Evolutionary conservation across 2,329 filamentous ascomycete species (phyloP).

Genomic region (Pezicula carpinea): DNA sequence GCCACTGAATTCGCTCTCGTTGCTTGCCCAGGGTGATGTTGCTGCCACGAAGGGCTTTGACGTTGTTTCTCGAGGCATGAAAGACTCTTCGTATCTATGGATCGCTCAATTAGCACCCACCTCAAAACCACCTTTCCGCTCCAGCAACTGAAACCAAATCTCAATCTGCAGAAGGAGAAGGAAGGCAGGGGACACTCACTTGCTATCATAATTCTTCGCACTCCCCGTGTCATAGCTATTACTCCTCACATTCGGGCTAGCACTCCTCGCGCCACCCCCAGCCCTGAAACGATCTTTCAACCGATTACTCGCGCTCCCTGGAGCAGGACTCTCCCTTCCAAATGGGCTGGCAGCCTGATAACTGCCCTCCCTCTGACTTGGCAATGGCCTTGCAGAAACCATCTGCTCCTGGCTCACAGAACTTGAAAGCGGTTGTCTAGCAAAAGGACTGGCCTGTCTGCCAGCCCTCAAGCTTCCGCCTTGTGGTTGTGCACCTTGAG

Average conservation of each 20-base stretch:
- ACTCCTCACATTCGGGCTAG: slow-evolving; percentile 22
- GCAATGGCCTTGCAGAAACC: slow-evolving; percentile 53
- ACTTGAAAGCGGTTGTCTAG: slow-evolving; percentile 10
- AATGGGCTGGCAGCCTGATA: slow-evolving; percentile 54
- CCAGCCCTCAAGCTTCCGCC: slow-evolving; percentile 20
- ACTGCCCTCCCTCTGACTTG: slow-evolving; percentile 69
- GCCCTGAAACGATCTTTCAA: slow-evolving; percentile 77
- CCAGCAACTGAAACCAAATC: slow-evolving; percentile 4
- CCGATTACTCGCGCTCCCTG: slow-evolving; percentile 63
- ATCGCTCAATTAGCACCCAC: slow-evolving; percentile 22
- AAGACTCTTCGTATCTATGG: slow-evolving; percentile 24
- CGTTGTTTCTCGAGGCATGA: slow-evolving; percentile 24
- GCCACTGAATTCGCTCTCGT: slow-evolving; percentile 35
- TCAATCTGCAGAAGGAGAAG: not conserved
- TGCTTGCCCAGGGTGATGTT: slow-evolving; percentile 43
- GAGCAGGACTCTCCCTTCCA: slow-evolving; percentile 27
- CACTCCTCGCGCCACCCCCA: slow-evolving; percentile 53
- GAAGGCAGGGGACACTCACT: slow-evolving; percentile 2
- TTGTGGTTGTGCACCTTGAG: slow-evolving; percentile 21
- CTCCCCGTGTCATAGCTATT: slow-evolving; percentile 12
- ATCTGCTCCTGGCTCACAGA: slow-evolving; percentile 1
- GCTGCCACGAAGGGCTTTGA: slow-evolving; percentile 37
- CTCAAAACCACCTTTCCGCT: slow-evolving; percentile 25
- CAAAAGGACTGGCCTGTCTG: slow-evolving; percentile 24
- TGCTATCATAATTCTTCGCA: slow-evolving; percentile 10